Conservation (phyloP, 805 yeast genomes). For the Saccharomycopsis microspora region DNA sequence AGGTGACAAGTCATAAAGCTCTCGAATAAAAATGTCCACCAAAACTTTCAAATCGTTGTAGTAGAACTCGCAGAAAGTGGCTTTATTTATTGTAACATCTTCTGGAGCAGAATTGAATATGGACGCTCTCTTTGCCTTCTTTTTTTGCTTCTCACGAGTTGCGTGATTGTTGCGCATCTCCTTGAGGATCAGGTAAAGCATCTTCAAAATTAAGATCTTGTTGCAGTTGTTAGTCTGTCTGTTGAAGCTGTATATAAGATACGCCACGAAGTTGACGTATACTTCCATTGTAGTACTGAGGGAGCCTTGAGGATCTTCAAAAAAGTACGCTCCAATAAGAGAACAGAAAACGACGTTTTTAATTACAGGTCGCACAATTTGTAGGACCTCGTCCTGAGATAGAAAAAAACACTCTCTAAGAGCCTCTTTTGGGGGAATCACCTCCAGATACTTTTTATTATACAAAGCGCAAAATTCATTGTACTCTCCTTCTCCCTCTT, state of each 20-base stretch:
- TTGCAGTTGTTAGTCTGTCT: slow-evolving; percentile 42
- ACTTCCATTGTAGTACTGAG: not conserved
- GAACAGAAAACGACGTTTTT: slow-evolving; percentile 10
- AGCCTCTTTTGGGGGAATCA: not conserved
- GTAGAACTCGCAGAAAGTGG: slow-evolving; percentile 24
- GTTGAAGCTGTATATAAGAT: slow-evolving; percentile 41
- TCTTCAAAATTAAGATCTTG: slow-evolving; percentile 42
- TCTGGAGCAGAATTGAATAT: not conserved
- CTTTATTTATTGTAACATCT: not conserved
- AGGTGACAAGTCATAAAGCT: slow-evolving; percentile 36
- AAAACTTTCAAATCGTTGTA: slow-evolving; percentile 45
- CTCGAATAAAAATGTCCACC: slow-evolving; percentile 47
- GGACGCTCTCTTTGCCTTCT: slow-evolving; percentile 3
- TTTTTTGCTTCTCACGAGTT: not conserved
- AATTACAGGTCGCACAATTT: slow-evolving; percentile 6
- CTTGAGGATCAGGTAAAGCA: slow-evolving; percentile 32
- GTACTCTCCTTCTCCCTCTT: slow-evolving; percentile 5
- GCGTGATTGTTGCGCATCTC: slow-evolving; percentile 8
- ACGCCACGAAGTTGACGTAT: slow-evolving; percentile 33
- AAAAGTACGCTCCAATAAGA: slow-evolving; percentile 8
- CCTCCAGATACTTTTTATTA: too few species aligned
- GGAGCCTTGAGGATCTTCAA: not conserved
- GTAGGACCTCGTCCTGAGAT: slow-evolving; percentile 3
- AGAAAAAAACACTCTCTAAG: slow-evolving; percentile 6
- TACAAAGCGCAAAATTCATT: too few species aligned